Percentiles rank a stretch among this genome's conserved stretches.
Conservation (phyloP, 305 asterid genomes). For the Fraxinus paxiana region DNA sequence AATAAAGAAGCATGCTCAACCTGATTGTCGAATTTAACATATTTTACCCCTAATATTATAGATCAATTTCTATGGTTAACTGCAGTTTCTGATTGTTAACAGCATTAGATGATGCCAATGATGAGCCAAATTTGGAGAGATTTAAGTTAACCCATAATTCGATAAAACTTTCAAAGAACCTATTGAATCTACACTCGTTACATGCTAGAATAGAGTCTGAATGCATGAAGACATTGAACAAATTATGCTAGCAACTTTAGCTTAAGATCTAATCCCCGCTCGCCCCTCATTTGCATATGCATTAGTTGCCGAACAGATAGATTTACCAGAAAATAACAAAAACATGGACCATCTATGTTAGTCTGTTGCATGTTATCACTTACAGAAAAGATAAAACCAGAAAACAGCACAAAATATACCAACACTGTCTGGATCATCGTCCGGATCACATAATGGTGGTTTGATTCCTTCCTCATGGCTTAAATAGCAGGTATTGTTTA, state of each 20-base stretch:
- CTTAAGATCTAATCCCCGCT: neutral
- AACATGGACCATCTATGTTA: neutral
- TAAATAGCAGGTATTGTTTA: slow-evolving; percentile 72
- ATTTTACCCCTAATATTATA: neutral
- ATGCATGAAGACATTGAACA: neutral
- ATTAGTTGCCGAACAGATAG: neutral
- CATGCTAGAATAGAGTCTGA: neutral
- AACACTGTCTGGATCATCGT: slow-evolving; percentile 76
- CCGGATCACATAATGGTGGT: slow-evolving; percentile 72
- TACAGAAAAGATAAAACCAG: slow-evolving; percentile 4
- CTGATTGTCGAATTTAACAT: neutral
- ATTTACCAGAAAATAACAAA: neutral
- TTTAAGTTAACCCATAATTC: neutral
- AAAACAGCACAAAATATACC: slow-evolving; percentile 41
- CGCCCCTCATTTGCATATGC: neutral
- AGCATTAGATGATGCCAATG: neutral
- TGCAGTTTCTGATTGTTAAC: neutral
- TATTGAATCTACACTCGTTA: neutral
- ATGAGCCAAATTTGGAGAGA: neutral
- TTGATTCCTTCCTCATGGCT: slow-evolving; percentile 59
- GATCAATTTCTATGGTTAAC: neutral
- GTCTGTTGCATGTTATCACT: neutral
- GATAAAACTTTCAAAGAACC: neutral
- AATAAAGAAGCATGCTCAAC: neutral
- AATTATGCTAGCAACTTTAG: neutral